These are phyloP conservation scores for Fragaria vesca DNA, from an alignment of 306 rosid genomes.

Conservation along the genomic window DNA sequence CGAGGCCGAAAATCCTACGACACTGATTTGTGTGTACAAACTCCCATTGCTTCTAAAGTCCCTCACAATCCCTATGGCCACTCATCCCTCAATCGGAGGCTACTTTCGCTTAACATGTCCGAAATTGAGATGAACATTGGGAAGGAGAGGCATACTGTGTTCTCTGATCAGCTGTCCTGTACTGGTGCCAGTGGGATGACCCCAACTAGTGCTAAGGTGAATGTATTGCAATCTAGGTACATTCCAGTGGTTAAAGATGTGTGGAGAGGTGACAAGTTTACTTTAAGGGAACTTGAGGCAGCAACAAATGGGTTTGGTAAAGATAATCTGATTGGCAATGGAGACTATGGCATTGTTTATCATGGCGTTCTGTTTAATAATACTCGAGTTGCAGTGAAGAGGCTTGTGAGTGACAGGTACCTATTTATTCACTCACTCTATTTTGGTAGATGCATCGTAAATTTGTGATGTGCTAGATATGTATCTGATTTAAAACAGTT, in stretches of 20 bases:
- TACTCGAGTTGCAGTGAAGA: constrained; percentile 49
- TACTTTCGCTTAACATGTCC: constrained; percentile 31
- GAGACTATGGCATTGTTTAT: constrained; percentile 46
- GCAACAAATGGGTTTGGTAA: constrained; percentile 47
- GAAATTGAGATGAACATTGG: constrained; percentile 29
- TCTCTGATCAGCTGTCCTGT: constrained; percentile 12
- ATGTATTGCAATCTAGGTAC: constrained; percentile 23
- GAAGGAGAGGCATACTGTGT: constrained; percentile 4
- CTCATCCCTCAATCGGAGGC: constrained; percentile 41
- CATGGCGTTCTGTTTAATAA: constrained; percentile 44
- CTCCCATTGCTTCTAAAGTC: constrained; percentile 25
- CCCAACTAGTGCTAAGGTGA: constrained; percentile 6
- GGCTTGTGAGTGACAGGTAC: constrained; percentile 46
- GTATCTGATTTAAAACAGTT: constrained; percentile 23
- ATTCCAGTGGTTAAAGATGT: constrained; percentile 21
- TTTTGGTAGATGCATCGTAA: too few relatives aligned
- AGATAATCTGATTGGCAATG: constrained; percentile 46
- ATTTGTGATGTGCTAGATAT: neutral
- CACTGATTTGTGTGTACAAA: constrained; percentile 21
- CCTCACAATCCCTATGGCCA: neutral
- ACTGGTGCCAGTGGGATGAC: neutral
- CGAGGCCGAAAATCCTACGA: constrained; percentile 19
- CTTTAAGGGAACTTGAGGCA: constrained; percentile 39
- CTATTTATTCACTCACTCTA: neutral
- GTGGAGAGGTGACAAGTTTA: constrained; percentile 31